Evolutionary conservation across 371 early-diverging fungal genomes (phyloP).

Genomic region (Rozella allomycis): DNA sequence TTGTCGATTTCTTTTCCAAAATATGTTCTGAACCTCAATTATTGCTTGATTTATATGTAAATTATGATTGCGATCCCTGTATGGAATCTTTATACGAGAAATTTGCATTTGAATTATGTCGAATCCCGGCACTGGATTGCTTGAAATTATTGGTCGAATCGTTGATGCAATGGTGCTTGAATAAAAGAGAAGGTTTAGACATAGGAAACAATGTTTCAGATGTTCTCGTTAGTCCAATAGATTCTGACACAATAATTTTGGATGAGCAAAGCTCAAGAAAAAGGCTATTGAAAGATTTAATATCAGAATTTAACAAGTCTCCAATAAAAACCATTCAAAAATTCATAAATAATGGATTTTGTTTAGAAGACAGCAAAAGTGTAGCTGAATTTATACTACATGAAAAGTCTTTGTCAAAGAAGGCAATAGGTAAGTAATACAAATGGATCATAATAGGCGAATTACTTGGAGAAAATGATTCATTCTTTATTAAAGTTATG

Average conservation of each 20-base stretch:
- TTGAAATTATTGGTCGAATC: conserved; percentile 4
- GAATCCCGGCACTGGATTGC: conserved; percentile 7
- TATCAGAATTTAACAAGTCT: conserved; percentile 18
- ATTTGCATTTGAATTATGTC: conserved; percentile 14
- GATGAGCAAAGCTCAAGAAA: conserved; percentile 15
- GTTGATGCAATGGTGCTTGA: conserved; percentile 9
- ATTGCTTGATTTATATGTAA: conserved; percentile 27
- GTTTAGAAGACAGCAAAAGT: conserved; percentile 11
- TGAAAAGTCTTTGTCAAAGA: conserved; percentile 13
- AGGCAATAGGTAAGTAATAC: no score
- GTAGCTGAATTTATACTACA: conserved; percentile 18
- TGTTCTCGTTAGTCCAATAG: background rate
- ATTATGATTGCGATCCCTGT: conserved; percentile 30
- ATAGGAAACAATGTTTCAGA: background rate
- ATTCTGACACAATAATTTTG: background rate
- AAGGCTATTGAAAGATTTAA: conserved; percentile 8
- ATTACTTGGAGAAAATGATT: conserved; percentile 22
- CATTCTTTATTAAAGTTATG: conserved; percentile 19
- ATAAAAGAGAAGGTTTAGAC: background rate
- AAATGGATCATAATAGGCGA: no score
- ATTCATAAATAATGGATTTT: conserved; percentile 14
- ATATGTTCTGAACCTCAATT: conserved; percentile 22
- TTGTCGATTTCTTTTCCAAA: conserved; percentile 14
- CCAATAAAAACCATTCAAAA: conserved; percentile 19
- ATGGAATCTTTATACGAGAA: conserved; percentile 19